Conservation (phyloP, 208 protist species). For the Wallacemonas sp. region DNA sequence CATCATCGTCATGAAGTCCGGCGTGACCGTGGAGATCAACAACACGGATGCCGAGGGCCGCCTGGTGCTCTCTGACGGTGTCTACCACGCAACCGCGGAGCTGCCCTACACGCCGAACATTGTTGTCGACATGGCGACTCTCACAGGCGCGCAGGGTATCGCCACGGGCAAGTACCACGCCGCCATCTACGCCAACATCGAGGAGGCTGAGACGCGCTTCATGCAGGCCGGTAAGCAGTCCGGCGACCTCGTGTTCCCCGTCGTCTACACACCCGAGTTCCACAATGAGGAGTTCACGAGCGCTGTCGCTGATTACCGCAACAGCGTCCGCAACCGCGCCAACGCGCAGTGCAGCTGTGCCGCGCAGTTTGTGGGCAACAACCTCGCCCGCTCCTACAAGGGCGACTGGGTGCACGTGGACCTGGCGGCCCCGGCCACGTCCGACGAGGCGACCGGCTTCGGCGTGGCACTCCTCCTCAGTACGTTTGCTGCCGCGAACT, state of each 20-base stretch:
- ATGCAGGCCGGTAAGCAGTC: constrained; percentile 44
- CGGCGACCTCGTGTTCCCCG: constrained; percentile 87
- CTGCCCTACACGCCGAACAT: constrained; percentile 76
- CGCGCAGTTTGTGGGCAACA: constrained; percentile 78
- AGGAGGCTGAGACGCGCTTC: constrained; percentile 62
- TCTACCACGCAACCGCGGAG: constrained; percentile 84
- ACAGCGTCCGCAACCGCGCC: constrained; percentile 62
- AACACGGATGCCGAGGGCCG: constrained; percentile 94
- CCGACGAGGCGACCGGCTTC: constrained; percentile 73
- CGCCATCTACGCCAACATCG: constrained; percentile 79
- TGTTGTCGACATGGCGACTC: constrained; percentile 92
- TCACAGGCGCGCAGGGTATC: constrained; percentile 91
- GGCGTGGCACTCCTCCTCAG: constrained; percentile 73
- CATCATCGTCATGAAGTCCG: constrained; percentile 87
- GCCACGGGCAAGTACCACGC: constrained; percentile 82
- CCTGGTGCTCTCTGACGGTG: constrained; percentile 90
- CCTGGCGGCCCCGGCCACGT: constrained; percentile 68
- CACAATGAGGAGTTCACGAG: constrained; percentile 73
- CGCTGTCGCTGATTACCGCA: constrained; percentile 68
- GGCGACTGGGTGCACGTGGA: constrained; percentile 90
- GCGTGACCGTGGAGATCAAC: constrained; percentile 91
- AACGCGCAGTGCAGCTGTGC: constrained; percentile 87
- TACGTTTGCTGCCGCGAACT: constrained; percentile 34
- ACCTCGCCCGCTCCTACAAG: constrained; percentile 57
- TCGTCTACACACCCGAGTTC: constrained; percentile 90